A percentile compares a stretch with the other conserved stretches of the same genome.
phyloP scores from a whole-genome alignment of 1,139 yeast species.

The Wickerhamomyces sp. region DNA sequence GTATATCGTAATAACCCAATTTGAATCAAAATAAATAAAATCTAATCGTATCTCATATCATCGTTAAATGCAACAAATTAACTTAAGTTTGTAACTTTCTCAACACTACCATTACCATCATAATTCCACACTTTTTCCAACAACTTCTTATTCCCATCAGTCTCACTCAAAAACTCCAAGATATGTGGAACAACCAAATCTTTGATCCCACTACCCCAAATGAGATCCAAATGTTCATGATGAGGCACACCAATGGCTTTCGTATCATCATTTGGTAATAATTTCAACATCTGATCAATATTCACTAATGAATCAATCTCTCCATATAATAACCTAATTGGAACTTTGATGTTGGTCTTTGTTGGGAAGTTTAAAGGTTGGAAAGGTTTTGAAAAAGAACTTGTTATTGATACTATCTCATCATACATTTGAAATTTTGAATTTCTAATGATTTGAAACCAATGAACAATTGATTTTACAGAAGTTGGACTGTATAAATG shows the following conservation, averaged over 20 bases:
- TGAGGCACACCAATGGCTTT: conserved; percentile 28
- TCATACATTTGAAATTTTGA: conserved; percentile 85
- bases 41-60: too few relatives aligned
- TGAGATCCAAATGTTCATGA: conserved; percentile 81
- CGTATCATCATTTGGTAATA: conserved; percentile 28
- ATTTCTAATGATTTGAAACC: conserved; percentile 91
- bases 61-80: not conserved
- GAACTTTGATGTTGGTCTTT: conserved; percentile 56
- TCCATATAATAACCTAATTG: conserved; percentile 77
- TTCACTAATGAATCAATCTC: conserved; percentile 79
- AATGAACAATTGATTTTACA: conserved; percentile 88
- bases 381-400: conserved; percentile 35
- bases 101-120: not conserved
- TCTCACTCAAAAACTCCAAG: conserved; percentile 30
- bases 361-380: conserved; percentile 47
- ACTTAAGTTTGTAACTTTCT: not conserved
- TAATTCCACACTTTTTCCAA: not conserved
- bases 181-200: conserved; percentile 51
- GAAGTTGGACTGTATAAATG: conserved; percentile 89
- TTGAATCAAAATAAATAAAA: not conserved
- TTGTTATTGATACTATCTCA: conserved; percentile 40
- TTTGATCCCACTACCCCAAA: conserved; percentile 78
- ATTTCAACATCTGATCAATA: conserved; percentile 58
- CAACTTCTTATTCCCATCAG: too few relatives aligned
- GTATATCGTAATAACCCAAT: not conserved